Conservation (phyloP, 1,284 basidiomycete species). For the Polyporus tsugae region DNA sequence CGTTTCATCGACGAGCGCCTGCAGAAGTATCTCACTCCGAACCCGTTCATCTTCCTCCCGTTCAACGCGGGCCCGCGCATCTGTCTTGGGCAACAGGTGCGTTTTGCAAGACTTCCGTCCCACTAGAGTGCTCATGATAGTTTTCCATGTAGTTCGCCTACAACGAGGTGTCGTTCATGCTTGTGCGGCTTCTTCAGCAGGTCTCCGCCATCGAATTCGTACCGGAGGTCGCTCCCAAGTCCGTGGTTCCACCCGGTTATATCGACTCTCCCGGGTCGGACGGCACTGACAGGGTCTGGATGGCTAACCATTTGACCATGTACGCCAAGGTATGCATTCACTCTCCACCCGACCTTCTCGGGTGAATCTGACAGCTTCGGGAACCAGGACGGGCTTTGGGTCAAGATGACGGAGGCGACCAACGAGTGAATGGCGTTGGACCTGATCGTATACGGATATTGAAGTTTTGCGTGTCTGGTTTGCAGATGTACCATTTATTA, state of each 20-base stretch:
- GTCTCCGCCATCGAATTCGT: conserved; percentile 55
- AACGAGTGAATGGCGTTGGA: conserved; percentile 8
- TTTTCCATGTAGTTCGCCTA: conserved; percentile 61
- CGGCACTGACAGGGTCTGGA: conserved; percentile 58
- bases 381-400: conserved; percentile 34
- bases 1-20: conserved; percentile 50
- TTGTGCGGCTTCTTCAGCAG: conserved; percentile 68
- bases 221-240: conserved; percentile 49
- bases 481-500: not conserved
- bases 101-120: not conserved
- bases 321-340: conserved; percentile 50
- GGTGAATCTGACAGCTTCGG: not conserved
- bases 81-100: conserved; percentile 55
- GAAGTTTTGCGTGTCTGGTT: not conserved
- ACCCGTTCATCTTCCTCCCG: conserved; percentile 57
- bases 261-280: conserved; percentile 41
- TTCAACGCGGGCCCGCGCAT: conserved; percentile 60
- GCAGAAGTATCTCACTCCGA: conserved; percentile 46
- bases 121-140: not conserved
- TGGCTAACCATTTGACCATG: conserved; percentile 63
- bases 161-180: conserved; percentile 73
- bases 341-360: not conserved
- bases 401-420: conserved; percentile 32
- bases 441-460: not conserved
- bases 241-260: conserved; percentile 31